Evolutionary conservation across 2,329 filamentous ascomycete genomes (phyloP), one percentile per base, ranked within the genome.

Genomic region (Pestalotiopsis sp.): DNA sequence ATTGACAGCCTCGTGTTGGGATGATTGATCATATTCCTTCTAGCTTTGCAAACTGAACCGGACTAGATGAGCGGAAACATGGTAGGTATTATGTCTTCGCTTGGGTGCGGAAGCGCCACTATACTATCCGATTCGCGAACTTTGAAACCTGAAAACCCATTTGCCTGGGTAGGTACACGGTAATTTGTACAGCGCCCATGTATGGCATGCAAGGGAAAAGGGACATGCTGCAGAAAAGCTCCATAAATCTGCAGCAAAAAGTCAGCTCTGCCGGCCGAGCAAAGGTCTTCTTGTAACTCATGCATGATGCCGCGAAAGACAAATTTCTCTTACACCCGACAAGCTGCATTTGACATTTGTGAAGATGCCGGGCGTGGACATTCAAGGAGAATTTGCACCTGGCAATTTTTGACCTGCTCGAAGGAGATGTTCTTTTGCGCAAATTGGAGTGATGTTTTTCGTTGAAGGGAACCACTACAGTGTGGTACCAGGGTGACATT

Each of bases 21-120:
- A 27, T 66, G 68, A 69, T 52, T n/a, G 45, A 66, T 69, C 68
- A 67, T 58, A 65, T 69, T 23, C 27, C 17, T 61, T 27, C 25
- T 9, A 52, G 6, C 17, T 9, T 58, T 49, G 17, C 13, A 20
- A 23, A 25, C 20, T 45, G n/a, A 12, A 41, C n/a, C 39, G 27
- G 59, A 13, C 14, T 38, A 7, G 45, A 36, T 27, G 52, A 66
- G 38, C 45, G 52, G 39, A 67, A 49, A 61, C n/a, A 45, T 59
- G 31, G 65, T 3, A 20, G 39, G 31, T 57, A 12, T 4, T 12
- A 36, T 25, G 20, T 14, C 56, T 25, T 20, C n/a, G 56, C 27
- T 59, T 38, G 65, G 61, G 38, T 38, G 23, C 62, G 41, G 59
- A 38, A 62, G 7, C 20, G 31, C 14, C 27, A 62, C 38, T 20